Percentiles rank a stretch among this genome's conserved stretches.
phyloP scores from a whole-genome alignment of 2,329 filamentous ascomycete genomes.

The Neonectria magnoliae region DNA sequence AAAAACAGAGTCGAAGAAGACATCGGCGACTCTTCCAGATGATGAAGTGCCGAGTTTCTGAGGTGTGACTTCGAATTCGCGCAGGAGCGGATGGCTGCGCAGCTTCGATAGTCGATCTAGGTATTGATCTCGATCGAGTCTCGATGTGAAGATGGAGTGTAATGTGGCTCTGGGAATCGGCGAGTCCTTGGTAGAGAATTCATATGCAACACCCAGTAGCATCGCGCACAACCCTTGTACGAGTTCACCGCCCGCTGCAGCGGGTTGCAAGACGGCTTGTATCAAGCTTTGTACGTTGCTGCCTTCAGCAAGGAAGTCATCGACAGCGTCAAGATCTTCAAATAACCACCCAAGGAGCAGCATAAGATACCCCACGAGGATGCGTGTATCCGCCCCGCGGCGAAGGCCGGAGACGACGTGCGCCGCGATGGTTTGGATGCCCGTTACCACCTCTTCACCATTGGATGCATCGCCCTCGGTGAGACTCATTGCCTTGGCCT shows the following conservation, averaged over 20 bases:
- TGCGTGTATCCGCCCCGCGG: conserved; percentile 78
- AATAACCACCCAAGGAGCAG: conserved; percentile 89
- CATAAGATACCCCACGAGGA: conserved; percentile 89
- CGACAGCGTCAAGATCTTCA: conserved; percentile 89
- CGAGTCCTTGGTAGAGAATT: conserved; percentile 98
- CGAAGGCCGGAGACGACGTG: conserved; percentile 86
- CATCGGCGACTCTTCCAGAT: conserved; percentile 71
- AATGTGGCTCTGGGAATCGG: conserved; percentile 84
- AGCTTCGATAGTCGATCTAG: conserved; percentile 82
- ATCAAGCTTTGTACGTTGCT: conserved; percentile 90
- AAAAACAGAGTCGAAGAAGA: conserved; percentile 87
- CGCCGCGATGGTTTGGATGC: conserved; percentile 86
- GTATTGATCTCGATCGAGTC: conserved; percentile 87
- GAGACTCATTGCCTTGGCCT: conserved; percentile 80
- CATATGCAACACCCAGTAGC: conserved; percentile 88
- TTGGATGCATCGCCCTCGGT: conserved; percentile 88
- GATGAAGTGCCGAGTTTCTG: conserved; percentile 68
- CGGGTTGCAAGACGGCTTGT: conserved; percentile 73
- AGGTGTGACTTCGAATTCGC: conserved; percentile 89
- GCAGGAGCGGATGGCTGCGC: conserved; percentile 79
- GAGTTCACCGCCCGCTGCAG: conserved; percentile 68
- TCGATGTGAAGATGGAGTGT: conserved; percentile 79
- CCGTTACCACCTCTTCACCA: conserved; percentile 95
- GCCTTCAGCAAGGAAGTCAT: conserved; percentile 91
- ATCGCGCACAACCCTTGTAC: conserved; percentile 86